Base-by-base conservation (phyloP, 2,329 filamentous ascomycete species). In the Neofusicoccum kwambonambiense region DNA sequence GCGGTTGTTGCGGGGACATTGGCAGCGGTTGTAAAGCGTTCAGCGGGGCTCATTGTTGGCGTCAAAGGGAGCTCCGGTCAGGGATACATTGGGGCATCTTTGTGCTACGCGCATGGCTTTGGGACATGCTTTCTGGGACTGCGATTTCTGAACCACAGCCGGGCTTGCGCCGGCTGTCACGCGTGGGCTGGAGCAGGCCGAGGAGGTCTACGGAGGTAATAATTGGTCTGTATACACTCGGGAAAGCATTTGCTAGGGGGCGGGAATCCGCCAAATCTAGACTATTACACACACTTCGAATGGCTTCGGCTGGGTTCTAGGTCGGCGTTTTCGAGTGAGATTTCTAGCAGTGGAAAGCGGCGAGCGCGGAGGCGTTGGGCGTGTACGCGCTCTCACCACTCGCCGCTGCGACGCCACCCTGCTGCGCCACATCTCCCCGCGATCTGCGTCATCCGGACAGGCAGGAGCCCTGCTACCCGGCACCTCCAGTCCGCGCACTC, bases 11-110 rank as follows among this genome's bases (percentile, higher is more conserved):
- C 17, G 17, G 31, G 50, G 12, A 41, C 51, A 49, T 57, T 44
- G 50, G 27, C 19, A 49, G 61, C 13, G 42, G 44, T 64, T 58
- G 51, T 22, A 57, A 17, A 64, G 62, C 62, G 51, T 49, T 64
- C 42, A 57, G 62, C 62, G 56, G 56, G 62, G 62, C 31, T 41
- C 52, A 58, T 58, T 64, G 62, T 50, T 58, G 52, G 62, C 51
- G 62, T 57, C 52, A 57, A 31, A 52, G 61, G 61, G 50, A 54
- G 44, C 49, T 62, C 35, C 44, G 44, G 44, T 35, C 41, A 27
- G 61, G 49, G 49, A 13, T 52, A 35, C 37, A 13, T 58, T 45
- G 54, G 54, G 54, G 27, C 54, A 45, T 45, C 39, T 45, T 58
- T 58, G 22, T 31, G 27, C 27, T 31, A 7, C 27, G 27, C 27